A percentile compares a stretch with the other conserved stretches of the same genome.
These are phyloP conservation scores for Pezicula rhizophila DNA, from an alignment of 2,329 filamentous ascomycete genomes.

Conservation along the genomic window DNA sequence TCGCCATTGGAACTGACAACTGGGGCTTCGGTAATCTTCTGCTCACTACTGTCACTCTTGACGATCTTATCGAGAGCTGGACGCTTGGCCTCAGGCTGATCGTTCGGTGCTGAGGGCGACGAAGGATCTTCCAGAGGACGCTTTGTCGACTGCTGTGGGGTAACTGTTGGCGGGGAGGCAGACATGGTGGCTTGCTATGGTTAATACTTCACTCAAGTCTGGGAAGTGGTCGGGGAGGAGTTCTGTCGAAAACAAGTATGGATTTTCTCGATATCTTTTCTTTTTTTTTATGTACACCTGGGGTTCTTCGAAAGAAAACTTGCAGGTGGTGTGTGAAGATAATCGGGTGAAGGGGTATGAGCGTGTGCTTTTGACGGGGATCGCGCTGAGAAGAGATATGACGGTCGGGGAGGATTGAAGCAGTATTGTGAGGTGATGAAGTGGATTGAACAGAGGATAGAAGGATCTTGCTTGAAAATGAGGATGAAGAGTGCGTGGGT, in stretches of 20 bases:
- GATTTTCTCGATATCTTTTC: conserved; percentile 33
- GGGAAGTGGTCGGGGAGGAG: conserved; percentile 35
- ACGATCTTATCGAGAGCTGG: conserved; percentile 90
- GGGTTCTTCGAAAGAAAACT: conserved; percentile 84
- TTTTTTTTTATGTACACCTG: conserved; percentile 72
- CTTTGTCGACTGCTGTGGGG: conserved; percentile 69
- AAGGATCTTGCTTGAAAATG: conserved; percentile 11
- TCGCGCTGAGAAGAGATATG: conserved; percentile 27
- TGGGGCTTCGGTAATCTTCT: conserved; percentile 31
- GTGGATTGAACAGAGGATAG: conserved; percentile 22
- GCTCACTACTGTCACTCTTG: conserved; percentile 53
- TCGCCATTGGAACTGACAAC: conserved; percentile 42
- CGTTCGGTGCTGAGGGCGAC: conserved; percentile 82
- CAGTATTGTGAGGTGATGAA: conserved; percentile 29
- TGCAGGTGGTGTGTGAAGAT: conserved; percentile 61
- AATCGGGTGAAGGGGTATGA: conserved; percentile 26
- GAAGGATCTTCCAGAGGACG: conserved; percentile 95
- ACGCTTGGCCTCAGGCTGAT: conserved; percentile 95
- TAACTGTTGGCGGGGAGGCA: conserved; percentile 54
- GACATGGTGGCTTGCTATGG: conserved; percentile 57
- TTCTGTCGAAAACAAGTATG: conserved; percentile 42
- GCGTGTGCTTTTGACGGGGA: conserved; percentile 27
- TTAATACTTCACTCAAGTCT: conserved; percentile 33
- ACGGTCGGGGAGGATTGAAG: conserved; percentile 25
- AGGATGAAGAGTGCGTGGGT: not conserved